phyloP scores from a whole-genome alignment of 164 flowering plant species.

The Liquidambar formosana region DNA sequence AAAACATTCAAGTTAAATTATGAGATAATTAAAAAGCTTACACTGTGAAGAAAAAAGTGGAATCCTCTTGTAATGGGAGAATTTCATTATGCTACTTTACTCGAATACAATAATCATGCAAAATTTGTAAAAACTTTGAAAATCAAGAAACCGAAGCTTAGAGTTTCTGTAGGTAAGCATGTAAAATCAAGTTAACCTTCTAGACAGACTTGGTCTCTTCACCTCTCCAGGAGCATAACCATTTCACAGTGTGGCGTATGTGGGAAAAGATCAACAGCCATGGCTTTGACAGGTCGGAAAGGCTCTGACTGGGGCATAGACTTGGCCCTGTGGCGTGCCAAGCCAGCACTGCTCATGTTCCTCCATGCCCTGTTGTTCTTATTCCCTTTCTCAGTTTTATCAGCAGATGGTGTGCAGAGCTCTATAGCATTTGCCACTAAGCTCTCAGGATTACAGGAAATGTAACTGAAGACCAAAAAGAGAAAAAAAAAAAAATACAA shows the following conservation, averaged over 20 bases:
- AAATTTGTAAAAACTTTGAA: not conserved
- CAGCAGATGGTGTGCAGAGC: constrained; percentile 78
- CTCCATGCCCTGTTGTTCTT: constrained; percentile 77
- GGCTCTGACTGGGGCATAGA: constrained; percentile 95
- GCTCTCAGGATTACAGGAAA: constrained; percentile 94
- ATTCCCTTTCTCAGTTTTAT: constrained; percentile 57
- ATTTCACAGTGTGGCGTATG: constrained; percentile 87
- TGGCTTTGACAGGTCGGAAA: constrained; percentile 80
- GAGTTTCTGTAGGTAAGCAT: not conserved
- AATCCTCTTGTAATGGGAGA: not conserved
- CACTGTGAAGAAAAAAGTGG: no score
- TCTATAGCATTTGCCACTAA: constrained; percentile 92
- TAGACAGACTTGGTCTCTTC: constrained; percentile 8
- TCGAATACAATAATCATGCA: not conserved
- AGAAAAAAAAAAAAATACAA: constrained; percentile 5
- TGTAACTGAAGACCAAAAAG: constrained; percentile 77
- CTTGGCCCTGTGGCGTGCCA: constrained; percentile 87
- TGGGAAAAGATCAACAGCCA: constrained; percentile 92
- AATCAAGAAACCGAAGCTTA: not conserved
- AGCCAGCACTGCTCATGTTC: constrained; percentile 82
- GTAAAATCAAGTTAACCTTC: not conserved
- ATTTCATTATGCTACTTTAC: not conserved
- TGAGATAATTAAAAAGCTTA: no score
- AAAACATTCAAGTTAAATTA: no score
- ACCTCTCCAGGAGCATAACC: constrained; percentile 95